Evolutionary conservation across 805 yeast species (phyloP).

Genomic region (Yamadazyma ubonensis): DNA sequence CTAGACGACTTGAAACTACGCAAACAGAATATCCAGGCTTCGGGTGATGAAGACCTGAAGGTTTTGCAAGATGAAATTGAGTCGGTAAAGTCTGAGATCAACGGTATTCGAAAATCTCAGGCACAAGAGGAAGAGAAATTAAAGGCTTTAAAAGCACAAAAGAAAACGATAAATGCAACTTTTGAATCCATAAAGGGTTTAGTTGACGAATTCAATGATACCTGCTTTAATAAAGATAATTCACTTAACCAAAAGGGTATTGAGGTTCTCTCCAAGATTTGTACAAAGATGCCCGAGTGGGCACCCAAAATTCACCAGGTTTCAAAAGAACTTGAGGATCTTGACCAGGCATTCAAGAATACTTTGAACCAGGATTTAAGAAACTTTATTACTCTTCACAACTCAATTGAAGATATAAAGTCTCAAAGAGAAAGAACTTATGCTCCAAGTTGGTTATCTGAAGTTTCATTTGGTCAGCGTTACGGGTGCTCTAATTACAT

Average conservation of each 20-base stretch:
- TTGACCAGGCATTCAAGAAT: conserved; percentile 32
- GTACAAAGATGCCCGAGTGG: conserved; percentile 36
- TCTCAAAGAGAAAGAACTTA: conserved; percentile 24
- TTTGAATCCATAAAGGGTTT: conserved; percentile 24
- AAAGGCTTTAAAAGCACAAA: conserved; percentile 22
- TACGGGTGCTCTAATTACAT: conserved; percentile 40
- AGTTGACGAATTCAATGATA: conserved; percentile 22
- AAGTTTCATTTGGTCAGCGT: conserved; percentile 37
- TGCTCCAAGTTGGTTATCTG: conserved; percentile 32
- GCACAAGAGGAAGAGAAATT: conserved; percentile 26
- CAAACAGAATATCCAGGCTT: conserved; percentile 1
- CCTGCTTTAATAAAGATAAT: conserved; percentile 33
- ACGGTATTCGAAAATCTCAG: conserved; percentile 20
- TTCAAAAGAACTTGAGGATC: conserved; percentile 21
- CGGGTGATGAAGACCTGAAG: conserved; percentile 3
- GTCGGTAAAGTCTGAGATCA: conserved; percentile 17
- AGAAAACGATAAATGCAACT: conserved; percentile 19
- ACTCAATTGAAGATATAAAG: conserved; percentile 25
- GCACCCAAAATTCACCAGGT: conserved; percentile 28
- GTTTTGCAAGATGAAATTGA: neutral
- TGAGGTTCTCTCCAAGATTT: conserved; percentile 26
- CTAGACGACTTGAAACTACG: neutral
- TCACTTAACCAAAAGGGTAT: conserved; percentile 24
- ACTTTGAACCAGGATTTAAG: conserved; percentile 29
- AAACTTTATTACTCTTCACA: conserved; percentile 26